Conservation (phyloP, 768 basidiomycete species). For the Boletus barrowsii region DNA sequence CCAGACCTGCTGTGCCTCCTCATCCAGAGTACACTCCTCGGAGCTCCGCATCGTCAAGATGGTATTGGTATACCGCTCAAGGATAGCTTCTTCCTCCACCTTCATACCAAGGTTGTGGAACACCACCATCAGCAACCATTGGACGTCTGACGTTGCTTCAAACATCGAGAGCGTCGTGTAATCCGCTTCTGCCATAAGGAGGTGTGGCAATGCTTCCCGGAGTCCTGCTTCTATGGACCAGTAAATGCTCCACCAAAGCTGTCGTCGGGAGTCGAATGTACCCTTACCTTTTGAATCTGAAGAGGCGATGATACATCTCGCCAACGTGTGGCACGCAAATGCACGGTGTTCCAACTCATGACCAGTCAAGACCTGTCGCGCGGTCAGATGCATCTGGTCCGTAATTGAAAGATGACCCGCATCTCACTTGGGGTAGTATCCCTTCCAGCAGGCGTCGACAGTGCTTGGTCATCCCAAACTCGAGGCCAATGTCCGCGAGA, state of each 20-base stretch:
- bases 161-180: slow-evolving; percentile 58
- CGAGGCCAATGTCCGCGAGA: slow-evolving; percentile 75
- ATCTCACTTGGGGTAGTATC: slow-evolving; percentile 72
- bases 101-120: slow-evolving; percentile 66
- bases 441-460: slow-evolving; percentile 67
- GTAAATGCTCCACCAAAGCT: slow-evolving; percentile 13
- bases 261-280: not conserved
- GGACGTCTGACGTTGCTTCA: slow-evolving; percentile 60
- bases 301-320: slow-evolving; percentile 69
- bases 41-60: slow-evolving; percentile 39
- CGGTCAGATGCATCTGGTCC: not conserved
- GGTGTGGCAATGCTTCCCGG: slow-evolving; percentile 56
- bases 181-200: slow-evolving; percentile 64
- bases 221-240: slow-evolving; percentile 35
- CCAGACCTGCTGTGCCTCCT: slow-evolving; percentile 53
- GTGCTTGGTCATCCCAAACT: slow-evolving; percentile 71
- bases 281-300: slow-evolving; percentile 44
- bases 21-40: slow-evolving; percentile 46
- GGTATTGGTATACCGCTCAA: slow-evolving; percentile 47
- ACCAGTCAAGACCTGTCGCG: slow-evolving; percentile 61
- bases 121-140: slow-evolving; percentile 67
- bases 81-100: slow-evolving; percentile 52
- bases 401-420: slow-evolving; percentile 6
- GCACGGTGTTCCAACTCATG: slow-evolving; percentile 75
- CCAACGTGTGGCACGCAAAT: slow-evolving; percentile 68